Percentiles rank a stretch among this genome's conserved stretches.
Evolutionary conservation across 371 early-diverging fungal species (phyloP).

Genomic region (Mucor racemosus): DNA sequence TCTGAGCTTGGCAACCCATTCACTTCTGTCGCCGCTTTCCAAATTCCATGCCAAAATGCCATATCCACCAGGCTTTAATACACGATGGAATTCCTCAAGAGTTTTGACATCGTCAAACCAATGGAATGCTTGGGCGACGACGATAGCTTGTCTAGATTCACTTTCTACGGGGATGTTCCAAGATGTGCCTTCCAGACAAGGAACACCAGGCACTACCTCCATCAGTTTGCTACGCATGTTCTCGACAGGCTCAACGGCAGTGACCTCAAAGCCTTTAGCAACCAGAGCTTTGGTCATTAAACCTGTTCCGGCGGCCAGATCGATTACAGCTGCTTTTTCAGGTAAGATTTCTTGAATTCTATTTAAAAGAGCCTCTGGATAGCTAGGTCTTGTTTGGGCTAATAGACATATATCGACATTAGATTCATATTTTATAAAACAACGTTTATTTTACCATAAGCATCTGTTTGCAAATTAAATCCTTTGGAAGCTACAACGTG

Average conservation of each 20-base stretch:
- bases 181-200: slow-evolving; percentile 40
- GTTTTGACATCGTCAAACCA: slow-evolving; percentile 54
- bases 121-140: slow-evolving; percentile 56
- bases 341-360: slow-evolving; percentile 22
- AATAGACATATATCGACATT: neutral
- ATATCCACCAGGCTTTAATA: slow-evolving; percentile 45
- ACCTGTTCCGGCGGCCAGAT: slow-evolving; percentile 46
- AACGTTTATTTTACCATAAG: slow-evolving; percentile 8
- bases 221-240: slow-evolving; percentile 45
- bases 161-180: slow-evolving; percentile 40
- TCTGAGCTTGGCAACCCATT: slow-evolving; percentile 38
- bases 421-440: neutral
- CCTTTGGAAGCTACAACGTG: slow-evolving; percentile 16
- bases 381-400: slow-evolving; percentile 39
- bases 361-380: slow-evolving; percentile 31
- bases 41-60: slow-evolving; percentile 51
- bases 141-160: slow-evolving; percentile 41
- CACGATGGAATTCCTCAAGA: slow-evolving; percentile 46
- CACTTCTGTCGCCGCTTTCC: slow-evolving; percentile 32
- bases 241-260: slow-evolving; percentile 53
- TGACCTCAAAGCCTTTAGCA: slow-evolving; percentile 26
- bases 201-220: slow-evolving; percentile 15
- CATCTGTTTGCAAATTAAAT: slow-evolving; percentile 10
- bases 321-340: slow-evolving; percentile 22
- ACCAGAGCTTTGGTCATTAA: slow-evolving; percentile 38